Evolutionary conservation across 129 eudicot genomes (phyloP), one percentile per base, ranked within the genome.

Genomic region (Escallonia rubra): DNA sequence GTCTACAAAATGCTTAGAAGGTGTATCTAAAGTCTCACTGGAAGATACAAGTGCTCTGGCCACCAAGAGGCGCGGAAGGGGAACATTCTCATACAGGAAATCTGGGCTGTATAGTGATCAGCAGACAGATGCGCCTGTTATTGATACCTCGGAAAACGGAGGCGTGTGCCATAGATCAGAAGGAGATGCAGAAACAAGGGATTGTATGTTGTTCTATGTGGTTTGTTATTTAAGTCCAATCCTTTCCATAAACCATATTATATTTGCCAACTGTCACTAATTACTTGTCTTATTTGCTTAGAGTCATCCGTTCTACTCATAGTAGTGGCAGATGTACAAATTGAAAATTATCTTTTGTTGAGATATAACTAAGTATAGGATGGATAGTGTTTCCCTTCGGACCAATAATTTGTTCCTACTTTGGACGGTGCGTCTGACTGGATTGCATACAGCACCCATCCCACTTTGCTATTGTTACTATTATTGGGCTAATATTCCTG

Each of bases 31-130:
- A 75, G 80, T 86, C 59, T 66, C 83, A 56, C 69, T 89, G 54
- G 76, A 86, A 75, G 95, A 84, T 56, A 61, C 79, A 49, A 69
- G 73, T 43, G 78, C 45, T 66, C 60, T 80, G 65, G 16, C 51
- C 54, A 73, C 83, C 65, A 82, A 75, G 58, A 81, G 94, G 54
- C 97, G 97, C 55, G 99, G 99, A 50, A 87, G 99, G 78, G 99
- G 99, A 65, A 87, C 85, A 9, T 94, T 94, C 51, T 73, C 97
- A 42, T 94, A 87, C 67, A 80, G 72, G 74, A 90, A 77, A 59
- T 71, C 82, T 15, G 93, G 87, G 61, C 60, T 94, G 65, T 83
- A 90, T 75, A 85, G 96, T 77, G 96, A 86, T 78, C 79, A 83
- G 61, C 79, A 76, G 54, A 60, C 81, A 39, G 74, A 72, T 75